Evolutionary conservation across 352 stramenopile species (phyloP).

Genomic region (Phytophthora constricta): DNA sequence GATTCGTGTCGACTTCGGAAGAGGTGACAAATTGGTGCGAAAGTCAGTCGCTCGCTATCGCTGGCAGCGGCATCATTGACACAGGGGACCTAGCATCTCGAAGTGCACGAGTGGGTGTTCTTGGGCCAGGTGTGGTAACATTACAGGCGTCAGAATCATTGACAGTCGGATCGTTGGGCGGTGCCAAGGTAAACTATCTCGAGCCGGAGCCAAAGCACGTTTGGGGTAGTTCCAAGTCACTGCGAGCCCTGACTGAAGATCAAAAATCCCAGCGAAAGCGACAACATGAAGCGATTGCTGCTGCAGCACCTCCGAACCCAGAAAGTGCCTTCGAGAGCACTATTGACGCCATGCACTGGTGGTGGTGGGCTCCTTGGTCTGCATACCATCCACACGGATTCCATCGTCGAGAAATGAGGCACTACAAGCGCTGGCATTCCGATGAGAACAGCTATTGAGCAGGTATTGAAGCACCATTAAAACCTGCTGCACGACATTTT

Average conservation of each 20-base stretch:
- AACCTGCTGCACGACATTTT: too few species aligned
- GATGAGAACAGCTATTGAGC: slow-evolving; percentile 20
- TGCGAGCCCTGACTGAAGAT: slow-evolving; percentile 19
- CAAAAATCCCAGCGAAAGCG: slow-evolving; percentile 11
- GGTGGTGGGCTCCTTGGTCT: slow-evolving; percentile 23
- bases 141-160: slow-evolving; percentile 18
- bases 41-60: slow-evolving; percentile 23
- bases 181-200: slow-evolving; percentile 26
- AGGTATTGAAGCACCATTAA: too few species aligned
- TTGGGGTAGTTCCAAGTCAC: slow-evolving; percentile 12
- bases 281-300: slow-evolving; percentile 5
- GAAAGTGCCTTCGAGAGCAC: slow-evolving; percentile 23
- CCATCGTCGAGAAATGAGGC: slow-evolving; percentile 7
- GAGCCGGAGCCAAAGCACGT: slow-evolving; percentile 14
- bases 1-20: slow-evolving; percentile 14
- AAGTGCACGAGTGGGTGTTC: slow-evolving; percentile 17
- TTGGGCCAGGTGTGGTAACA: slow-evolving; percentile 19
- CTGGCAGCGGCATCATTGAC: slow-evolving; percentile 26
- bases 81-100: slow-evolving; percentile 23
- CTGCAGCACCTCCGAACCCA: slow-evolving; percentile 17
- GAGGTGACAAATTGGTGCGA: slow-evolving; percentile 22
- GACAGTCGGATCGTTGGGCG: slow-evolving; percentile 17
- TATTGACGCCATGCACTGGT: slow-evolving; percentile 4
- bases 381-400: neutral
- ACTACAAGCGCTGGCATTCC: slow-evolving; percentile 10